These are phyloP conservation scores for Patellaria atrata DNA, from an alignment of 495 filamentous ascomycete genomes.

Conservation along the genomic window DNA sequence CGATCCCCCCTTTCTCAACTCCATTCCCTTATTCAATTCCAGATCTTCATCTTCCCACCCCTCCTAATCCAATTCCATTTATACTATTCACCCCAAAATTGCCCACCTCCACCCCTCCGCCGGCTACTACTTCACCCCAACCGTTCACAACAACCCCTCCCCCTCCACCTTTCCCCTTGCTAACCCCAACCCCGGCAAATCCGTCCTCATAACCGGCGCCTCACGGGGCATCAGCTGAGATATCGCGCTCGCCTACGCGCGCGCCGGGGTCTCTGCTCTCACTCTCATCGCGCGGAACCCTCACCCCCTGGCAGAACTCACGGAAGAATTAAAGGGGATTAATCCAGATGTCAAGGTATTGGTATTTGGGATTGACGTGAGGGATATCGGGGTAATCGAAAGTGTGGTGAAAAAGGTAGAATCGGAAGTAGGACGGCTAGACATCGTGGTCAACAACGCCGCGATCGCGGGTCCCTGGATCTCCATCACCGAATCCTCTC, in stretches of 20 bases:
- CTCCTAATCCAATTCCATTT: no score
- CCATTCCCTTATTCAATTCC: no score
- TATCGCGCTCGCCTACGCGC: slow-evolving; percentile 19
- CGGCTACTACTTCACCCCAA: no score
- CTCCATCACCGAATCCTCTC: slow-evolving; percentile 12
- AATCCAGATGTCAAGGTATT: slow-evolving; percentile 6
- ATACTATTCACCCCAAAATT: no score
- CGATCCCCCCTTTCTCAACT: no score
- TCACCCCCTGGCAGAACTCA: slow-evolving; percentile 12
- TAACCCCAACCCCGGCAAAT: no score
- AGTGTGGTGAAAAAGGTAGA: slow-evolving; percentile 10
- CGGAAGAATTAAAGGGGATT: slow-evolving; percentile 9
- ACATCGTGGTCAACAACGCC: slow-evolving; percentile 25
- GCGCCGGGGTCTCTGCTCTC: slow-evolving; percentile 15
- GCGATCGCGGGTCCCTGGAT: slow-evolving; percentile 12
- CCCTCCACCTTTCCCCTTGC: no score
- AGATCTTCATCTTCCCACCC: no score
- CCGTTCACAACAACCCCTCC: no score
- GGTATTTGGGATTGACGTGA: slow-evolving; percentile 16
- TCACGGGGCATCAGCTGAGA: slow-evolving; percentile 18
- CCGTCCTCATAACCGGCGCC: slow-evolving; percentile 20
- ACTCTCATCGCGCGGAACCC: slow-evolving; percentile 11
- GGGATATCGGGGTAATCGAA: no score
- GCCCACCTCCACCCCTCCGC: no score
- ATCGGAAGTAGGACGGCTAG: slow-evolving; percentile 16